These are phyloP conservation scores for Elsinoe australis DNA, from an alignment of 2,329 filamentous ascomycete species.

Conservation along the genomic window DNA sequence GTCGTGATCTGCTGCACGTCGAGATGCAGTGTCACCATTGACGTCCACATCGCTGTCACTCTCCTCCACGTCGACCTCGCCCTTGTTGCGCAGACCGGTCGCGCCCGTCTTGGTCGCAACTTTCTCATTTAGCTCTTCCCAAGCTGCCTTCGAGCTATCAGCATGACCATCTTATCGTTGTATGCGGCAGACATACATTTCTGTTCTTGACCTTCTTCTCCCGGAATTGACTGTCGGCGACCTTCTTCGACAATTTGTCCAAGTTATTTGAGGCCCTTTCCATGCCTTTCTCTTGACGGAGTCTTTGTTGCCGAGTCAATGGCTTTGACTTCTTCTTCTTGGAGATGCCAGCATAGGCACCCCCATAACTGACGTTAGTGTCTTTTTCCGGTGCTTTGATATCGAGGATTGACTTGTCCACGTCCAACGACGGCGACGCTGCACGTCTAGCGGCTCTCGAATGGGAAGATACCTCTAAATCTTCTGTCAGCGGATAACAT, in stretches of 20 bases:
- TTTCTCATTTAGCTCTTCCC: slow-evolving; percentile 30
- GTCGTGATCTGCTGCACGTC: no score
- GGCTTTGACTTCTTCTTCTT: slow-evolving; percentile 58
- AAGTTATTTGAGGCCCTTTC: slow-evolving; percentile 49
- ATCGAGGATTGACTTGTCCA: slow-evolving; percentile 63
- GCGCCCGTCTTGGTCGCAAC: neutral
- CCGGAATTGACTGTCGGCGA: slow-evolving; percentile 44
- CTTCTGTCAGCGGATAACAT: slow-evolving; percentile 15
- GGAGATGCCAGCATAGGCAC: slow-evolving; percentile 61
- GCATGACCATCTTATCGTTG: slow-evolving; percentile 27
- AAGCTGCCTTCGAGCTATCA: slow-evolving; percentile 23
- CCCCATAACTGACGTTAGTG: slow-evolving; percentile 48
- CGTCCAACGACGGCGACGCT: slow-evolving; percentile 60
- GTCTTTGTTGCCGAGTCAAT: slow-evolving; percentile 46
- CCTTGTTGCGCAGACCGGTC: neutral
- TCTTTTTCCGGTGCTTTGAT: slow-evolving; percentile 43
- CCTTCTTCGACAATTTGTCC: slow-evolving; percentile 50
- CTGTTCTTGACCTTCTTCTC: slow-evolving; percentile 44
- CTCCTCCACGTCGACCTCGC: no score
- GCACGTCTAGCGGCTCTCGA: slow-evolving; percentile 69
- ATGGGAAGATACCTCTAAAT: slow-evolving; percentile 55
- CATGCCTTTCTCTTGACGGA: slow-evolving; percentile 48
- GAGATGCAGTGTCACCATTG: no score
- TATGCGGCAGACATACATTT: slow-evolving; percentile 31
- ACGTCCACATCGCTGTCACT: no score